These are phyloP conservation scores for Neurospora terricola DNA, from an alignment of 495 filamentous ascomycete genomes.

Conservation along the genomic window DNA sequence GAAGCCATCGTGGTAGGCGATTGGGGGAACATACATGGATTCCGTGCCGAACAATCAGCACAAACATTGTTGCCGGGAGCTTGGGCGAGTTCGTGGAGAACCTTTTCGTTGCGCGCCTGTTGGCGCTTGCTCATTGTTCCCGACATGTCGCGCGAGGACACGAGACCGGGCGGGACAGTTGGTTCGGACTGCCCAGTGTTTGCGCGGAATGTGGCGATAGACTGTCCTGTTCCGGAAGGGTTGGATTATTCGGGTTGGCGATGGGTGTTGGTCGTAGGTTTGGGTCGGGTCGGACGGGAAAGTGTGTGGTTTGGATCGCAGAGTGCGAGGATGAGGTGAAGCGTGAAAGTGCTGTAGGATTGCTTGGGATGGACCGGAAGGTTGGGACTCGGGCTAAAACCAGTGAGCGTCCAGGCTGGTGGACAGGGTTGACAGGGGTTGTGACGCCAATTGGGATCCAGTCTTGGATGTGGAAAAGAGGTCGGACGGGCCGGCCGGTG, in stretches of 20 bases:
- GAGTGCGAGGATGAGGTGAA: neutral
- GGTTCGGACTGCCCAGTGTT: neutral
- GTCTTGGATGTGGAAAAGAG: neutral
- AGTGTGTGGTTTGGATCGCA: neutral
- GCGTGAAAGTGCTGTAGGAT: neutral
- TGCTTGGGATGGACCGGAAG: neutral
- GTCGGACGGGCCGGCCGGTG: neutral
- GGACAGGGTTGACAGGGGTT: neutral
- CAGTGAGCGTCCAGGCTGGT: neutral
- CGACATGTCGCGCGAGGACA: constrained; percentile 32
- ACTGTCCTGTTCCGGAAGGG: neutral
- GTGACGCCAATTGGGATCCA: neutral
- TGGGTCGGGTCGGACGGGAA: neutral
- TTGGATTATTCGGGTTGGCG: neutral
- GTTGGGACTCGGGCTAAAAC: neutral
- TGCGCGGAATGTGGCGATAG: neutral
- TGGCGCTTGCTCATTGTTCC: constrained; percentile 72
- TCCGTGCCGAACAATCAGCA: constrained; percentile 84
- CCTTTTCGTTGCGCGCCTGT: constrained; percentile 90
- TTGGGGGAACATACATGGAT: constrained; percentile 64
- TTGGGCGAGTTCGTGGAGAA: constrained; percentile 81
- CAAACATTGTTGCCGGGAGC: constrained; percentile 91
- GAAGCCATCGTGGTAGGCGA: constrained; percentile 2
- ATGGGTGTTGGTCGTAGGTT: neutral
- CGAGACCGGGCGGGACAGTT: neutral